Percentiles rank a stretch among this genome's conserved stretches.
Evolutionary conservation across 345 rosid species (phyloP).

Genomic region (Toxicodendron radicans): DNA sequence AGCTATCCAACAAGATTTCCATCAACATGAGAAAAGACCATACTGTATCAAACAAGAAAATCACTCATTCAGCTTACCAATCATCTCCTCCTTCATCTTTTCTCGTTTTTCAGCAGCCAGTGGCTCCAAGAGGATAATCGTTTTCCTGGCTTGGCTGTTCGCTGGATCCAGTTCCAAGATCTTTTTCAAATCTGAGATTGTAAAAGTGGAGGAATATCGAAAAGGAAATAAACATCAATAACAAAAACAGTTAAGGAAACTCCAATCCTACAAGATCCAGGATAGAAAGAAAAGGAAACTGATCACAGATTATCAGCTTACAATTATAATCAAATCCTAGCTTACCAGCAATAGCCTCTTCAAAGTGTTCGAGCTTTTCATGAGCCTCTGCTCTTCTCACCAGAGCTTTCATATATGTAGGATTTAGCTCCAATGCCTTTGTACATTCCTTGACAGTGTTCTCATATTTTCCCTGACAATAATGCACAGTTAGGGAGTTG

Average conservation of each 20-base stretch:
- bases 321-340: conserved; percentile 2
- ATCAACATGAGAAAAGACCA: neutral
- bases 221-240: neutral
- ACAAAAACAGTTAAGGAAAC: neutral
- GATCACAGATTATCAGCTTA: neutral
- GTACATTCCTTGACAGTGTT: conserved; percentile 84
- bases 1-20: neutral
- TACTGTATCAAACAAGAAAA: neutral
- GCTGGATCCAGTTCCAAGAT: conserved; percentile 80
- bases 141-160: conserved; percentile 68
- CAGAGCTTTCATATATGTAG: conserved; percentile 72
- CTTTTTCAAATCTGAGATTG: conserved; percentile 71
- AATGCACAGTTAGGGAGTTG: neutral
- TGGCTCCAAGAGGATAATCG: conserved; percentile 73
- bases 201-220: neutral
- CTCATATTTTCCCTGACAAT: conserved; percentile 62
- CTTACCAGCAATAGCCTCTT: conserved; percentile 85
- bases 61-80: conserved; percentile 51
- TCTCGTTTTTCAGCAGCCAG: conserved; percentile 88
- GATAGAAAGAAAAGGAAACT: neutral
- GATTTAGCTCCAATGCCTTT: conserved; percentile 78
- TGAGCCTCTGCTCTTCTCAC: conserved; percentile 82
- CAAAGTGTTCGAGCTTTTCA: conserved; percentile 86
- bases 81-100: conserved; percentile 98
- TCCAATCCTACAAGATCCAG: neutral